phyloP scores from a whole-genome alignment of 1,284 basidiomycete genomes.

The Pterulicium gracile region DNA sequence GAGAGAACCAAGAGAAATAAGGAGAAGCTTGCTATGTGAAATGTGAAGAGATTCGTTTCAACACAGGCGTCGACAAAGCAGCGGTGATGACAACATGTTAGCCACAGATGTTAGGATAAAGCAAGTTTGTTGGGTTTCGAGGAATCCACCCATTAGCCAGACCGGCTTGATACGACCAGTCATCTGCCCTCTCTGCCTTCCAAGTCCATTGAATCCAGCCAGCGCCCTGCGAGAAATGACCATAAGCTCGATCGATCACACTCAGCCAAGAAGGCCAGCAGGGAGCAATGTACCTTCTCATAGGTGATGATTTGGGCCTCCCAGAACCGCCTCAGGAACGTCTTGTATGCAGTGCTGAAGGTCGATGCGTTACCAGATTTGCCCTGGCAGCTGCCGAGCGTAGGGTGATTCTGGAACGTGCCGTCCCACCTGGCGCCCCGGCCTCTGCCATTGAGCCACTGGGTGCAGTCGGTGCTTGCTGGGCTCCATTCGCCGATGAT shows the following conservation, averaged over 20 bases:
- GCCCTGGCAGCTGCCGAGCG: slow-evolving; percentile 63
- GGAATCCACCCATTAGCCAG: slow-evolving; percentile 81
- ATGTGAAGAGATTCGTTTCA: too few species aligned
- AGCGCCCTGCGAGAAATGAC: slow-evolving; percentile 24
- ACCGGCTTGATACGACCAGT: slow-evolving; percentile 73
- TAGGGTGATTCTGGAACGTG: slow-evolving; percentile 47
- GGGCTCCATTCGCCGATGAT: slow-evolving; percentile 83
- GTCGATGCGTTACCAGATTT: slow-evolving; percentile 60
- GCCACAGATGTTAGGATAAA: slow-evolving; percentile 50
- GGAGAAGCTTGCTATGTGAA: too few species aligned
- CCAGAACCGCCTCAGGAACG: slow-evolving; percentile 73
- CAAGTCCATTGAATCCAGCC: slow-evolving; percentile 73
- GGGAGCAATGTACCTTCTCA: slow-evolving; percentile 18
- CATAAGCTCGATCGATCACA: background rate
- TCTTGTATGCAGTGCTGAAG: slow-evolving; percentile 77
- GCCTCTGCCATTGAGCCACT: slow-evolving; percentile 62
- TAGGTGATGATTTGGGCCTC: slow-evolving; percentile 65
- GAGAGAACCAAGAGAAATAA: background rate
- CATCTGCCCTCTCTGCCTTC: slow-evolving; percentile 58
- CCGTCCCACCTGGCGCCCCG: slow-evolving; percentile 78
- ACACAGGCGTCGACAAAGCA: too few species aligned
- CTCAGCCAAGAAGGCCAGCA: background rate
- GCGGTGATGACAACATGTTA: too few species aligned
- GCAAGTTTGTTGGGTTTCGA: slow-evolving; percentile 44
- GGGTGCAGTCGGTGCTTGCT: slow-evolving; percentile 80